A percentile compares a stretch with the other conserved stretches of the same genome.
Evolutionary conservation across 805 yeast genomes (phyloP).

Genomic region (Wickerhamomyces sydowiorum): DNA sequence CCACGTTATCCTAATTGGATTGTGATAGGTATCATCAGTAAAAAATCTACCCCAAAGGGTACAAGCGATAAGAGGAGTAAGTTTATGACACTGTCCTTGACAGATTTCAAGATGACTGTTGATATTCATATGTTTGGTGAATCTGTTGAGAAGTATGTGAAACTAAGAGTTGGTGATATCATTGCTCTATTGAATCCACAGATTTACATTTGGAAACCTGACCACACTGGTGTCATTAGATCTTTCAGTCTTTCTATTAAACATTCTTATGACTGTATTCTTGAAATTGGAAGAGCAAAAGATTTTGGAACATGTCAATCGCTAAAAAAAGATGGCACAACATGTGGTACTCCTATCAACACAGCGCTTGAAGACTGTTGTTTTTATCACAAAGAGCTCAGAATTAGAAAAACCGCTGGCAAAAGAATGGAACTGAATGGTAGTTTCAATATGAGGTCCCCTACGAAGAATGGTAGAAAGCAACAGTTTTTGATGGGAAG

Average conservation of each 20-base stretch:
- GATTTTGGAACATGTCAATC: conserved; percentile 62
- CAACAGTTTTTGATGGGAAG: conserved; percentile 38
- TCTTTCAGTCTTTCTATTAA: conserved; percentile 53
- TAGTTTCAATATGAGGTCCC: conserved; percentile 49
- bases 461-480: conserved; percentile 37
- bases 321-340: conserved; percentile 38
- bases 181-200: conserved; percentile 73
- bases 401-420: conserved; percentile 45
- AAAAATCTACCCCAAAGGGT: conserved; percentile 47
- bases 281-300: conserved; percentile 70
- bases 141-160: conserved; percentile 69
- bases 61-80: conserved; percentile 41
- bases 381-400: conserved; percentile 62
- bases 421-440: conserved; percentile 75
- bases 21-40: conserved; percentile 62
- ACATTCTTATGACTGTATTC: conserved; percentile 42
- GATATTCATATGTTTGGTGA: conserved; percentile 59
- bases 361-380: conserved; percentile 50
- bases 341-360: conserved; percentile 61
- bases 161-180: conserved; percentile 67
- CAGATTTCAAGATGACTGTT: conserved; percentile 60
- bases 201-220: conserved; percentile 36
- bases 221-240: conserved; percentile 22
- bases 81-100: conserved; percentile 55
- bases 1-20: conserved; percentile 77